phyloP scores from a whole-genome alignment of 352 stramenopile genomes.

The Globisporangium okanoganense region DNA sequence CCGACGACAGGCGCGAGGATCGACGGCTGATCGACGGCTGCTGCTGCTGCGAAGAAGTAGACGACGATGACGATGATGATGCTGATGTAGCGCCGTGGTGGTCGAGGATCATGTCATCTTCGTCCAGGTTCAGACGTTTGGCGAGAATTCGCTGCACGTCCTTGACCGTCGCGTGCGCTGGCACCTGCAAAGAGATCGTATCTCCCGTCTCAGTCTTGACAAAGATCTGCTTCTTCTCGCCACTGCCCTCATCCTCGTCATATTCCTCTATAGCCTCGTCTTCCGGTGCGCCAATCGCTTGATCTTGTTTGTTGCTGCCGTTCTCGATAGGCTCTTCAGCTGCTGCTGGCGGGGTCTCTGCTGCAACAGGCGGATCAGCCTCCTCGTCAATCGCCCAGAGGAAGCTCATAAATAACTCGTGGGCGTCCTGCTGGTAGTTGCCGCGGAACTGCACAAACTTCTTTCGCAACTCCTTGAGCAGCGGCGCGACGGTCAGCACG shows the following conservation, averaged over 20 bases:
- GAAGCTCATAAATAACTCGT: conserved; percentile 94
- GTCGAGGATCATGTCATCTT: conserved; percentile 53
- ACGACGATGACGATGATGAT: no score
- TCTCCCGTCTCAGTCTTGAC: conserved; percentile 60
- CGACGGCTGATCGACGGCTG: conserved; percentile 8
- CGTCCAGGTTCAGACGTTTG: conserved; percentile 47
- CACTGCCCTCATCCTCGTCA: conserved; percentile 16
- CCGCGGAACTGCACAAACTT: conserved; percentile 93
- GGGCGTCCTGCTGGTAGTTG: conserved; percentile 95
- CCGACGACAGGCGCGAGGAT: conserved; percentile 23
- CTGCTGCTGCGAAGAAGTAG: neutral
- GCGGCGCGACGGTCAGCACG: conserved; percentile 49
- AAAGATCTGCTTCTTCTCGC: conserved; percentile 51
- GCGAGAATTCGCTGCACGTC: conserved; percentile 53
- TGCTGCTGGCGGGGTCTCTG: neutral
- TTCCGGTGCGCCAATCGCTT: neutral
- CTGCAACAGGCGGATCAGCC: conserved; percentile 34
- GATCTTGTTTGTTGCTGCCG: conserved; percentile 5
- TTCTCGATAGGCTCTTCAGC: neutral
- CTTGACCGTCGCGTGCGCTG: conserved; percentile 35
- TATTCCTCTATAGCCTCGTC: conserved; percentile 14
- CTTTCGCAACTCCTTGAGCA: conserved; percentile 65
- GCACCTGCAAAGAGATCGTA: conserved; percentile 57
- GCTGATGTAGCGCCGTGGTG: neutral
- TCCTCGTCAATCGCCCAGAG: conserved; percentile 87